phyloP scores from a whole-genome alignment of 1,284 basidiomycete species.

The Volvariella surrecta region DNA sequence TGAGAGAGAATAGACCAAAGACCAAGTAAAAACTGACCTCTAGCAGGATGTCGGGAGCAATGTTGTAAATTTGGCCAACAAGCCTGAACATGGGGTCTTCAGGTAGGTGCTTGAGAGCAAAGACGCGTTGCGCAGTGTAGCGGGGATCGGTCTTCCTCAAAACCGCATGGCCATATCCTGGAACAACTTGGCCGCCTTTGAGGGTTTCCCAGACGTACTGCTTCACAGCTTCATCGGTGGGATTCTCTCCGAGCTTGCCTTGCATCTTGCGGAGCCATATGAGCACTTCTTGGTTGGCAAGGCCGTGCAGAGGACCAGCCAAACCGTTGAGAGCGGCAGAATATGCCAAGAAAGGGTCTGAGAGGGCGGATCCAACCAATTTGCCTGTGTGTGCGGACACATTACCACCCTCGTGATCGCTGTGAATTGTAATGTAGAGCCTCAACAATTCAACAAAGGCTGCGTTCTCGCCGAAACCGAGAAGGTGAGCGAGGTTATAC shows the following conservation, averaged over 20 bases:
- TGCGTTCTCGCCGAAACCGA: slow-evolving; percentile 87
- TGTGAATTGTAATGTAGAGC: slow-evolving; percentile 97
- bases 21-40: slow-evolving; percentile 36
- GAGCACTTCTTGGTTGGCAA: slow-evolving; percentile 95
- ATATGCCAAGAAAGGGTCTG: slow-evolving; percentile 96
- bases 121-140: slow-evolving; percentile 93
- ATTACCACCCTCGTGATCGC: slow-evolving; percentile 98
- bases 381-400: slow-evolving; percentile 97
- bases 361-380: slow-evolving; percentile 95
- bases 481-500: slow-evolving; percentile 84
- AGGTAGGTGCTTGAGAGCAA: slow-evolving; percentile 85
- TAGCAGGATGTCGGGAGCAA: slow-evolving; percentile 89
- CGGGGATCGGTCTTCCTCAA: slow-evolving; percentile 97
- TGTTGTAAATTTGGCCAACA: slow-evolving; percentile 87
- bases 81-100: slow-evolving; percentile 88
- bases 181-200: slow-evolving; percentile 87
- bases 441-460: slow-evolving; percentile 93
- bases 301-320: slow-evolving; percentile 94
- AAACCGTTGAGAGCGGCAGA: slow-evolving; percentile 93
- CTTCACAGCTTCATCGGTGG: slow-evolving; percentile 79
- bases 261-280: slow-evolving; percentile 90
- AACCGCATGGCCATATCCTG: slow-evolving; percentile 95
- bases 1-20: slow-evolving; percentile 1
- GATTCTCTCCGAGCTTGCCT: slow-evolving; percentile 71
- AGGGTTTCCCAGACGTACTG: slow-evolving; percentile 93